A percentile compares a stretch with the other conserved stretches of the same genome.
These are phyloP conservation scores for Russula griseocarnosa DNA, from an alignment of 768 basidiomycete genomes.

Conservation along the genomic window DNA sequence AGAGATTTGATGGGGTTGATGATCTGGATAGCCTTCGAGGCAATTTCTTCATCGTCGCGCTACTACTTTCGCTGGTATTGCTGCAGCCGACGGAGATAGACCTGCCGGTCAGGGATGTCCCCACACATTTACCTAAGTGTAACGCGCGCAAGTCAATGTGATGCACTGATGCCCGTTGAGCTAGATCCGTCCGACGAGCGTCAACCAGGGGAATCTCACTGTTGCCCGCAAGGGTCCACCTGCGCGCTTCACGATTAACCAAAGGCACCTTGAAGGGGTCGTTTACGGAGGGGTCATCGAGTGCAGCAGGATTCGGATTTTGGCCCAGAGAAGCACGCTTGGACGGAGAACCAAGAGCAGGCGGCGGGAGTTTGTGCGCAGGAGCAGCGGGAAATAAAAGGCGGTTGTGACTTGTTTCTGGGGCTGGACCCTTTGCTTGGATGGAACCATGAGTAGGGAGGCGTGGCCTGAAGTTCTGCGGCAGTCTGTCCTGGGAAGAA, in stretches of 20 bases:
- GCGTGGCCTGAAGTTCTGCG: background rate
- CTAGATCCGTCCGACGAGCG: background rate
- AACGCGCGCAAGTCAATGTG: constrained; percentile 19
- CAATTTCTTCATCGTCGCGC: constrained; percentile 3
- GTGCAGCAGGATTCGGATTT: background rate
- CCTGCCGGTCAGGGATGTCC: constrained; percentile 3
- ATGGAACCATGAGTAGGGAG: background rate
- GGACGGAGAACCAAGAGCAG: constrained; percentile 8
- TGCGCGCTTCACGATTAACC: background rate
- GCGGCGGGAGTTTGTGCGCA: constrained; percentile 8
- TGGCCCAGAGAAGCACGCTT: constrained; percentile 11
- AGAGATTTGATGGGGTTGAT: constrained; percentile 22
- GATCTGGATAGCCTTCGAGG: constrained; percentile 4
- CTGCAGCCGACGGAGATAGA: constrained; percentile 6
- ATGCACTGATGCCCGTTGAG: constrained; percentile 16
- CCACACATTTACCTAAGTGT: constrained; percentile 5
- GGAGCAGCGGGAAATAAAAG: constrained; percentile 12
- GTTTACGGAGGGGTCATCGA: background rate
- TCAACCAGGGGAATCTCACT: background rate
- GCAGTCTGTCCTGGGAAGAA: background rate
- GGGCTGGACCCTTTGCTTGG: background rate
- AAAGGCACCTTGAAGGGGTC: constrained; percentile 2
- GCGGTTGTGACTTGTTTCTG: background rate
- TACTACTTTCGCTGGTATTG: constrained; percentile 14
- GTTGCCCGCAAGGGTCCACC: constrained; percentile 2